Evolutionary conservation across 768 basidiomycete species (phyloP).

Genomic region (Boletus reticuloceps): DNA sequence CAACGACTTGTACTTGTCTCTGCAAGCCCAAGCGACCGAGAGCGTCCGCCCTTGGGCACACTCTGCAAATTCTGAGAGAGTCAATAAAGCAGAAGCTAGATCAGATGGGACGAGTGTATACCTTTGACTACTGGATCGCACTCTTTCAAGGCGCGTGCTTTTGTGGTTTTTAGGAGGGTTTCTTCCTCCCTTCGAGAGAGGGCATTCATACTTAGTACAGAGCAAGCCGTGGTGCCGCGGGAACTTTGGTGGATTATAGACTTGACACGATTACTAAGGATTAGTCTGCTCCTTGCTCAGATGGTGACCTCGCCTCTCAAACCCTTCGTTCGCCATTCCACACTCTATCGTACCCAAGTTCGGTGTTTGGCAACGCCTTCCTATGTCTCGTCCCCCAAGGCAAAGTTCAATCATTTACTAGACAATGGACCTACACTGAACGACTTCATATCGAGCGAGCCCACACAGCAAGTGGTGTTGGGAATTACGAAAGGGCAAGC

Average conservation of each 20-base stretch:
- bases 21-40: slow-evolving; percentile 85
- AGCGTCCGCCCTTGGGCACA: slow-evolving; percentile 79
- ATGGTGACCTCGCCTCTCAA: slow-evolving; percentile 16
- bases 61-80: slow-evolving; percentile 69
- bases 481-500: slow-evolving; percentile 69
- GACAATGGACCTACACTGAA: slow-evolving; percentile 71
- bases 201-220: slow-evolving; percentile 59
- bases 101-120: background rate
- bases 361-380: slow-evolving; percentile 52
- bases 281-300: background rate
- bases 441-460: slow-evolving; percentile 70
- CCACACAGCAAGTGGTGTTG: slow-evolving; percentile 59
- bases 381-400: slow-evolving; percentile 19
- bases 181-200: slow-evolving; percentile 89
- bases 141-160: slow-evolving; percentile 73
- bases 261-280: slow-evolving; percentile 7
- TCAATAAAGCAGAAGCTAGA: background rate
- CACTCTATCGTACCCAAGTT: slow-evolving; percentile 17
- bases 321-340: slow-evolving; percentile 10
- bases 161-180: slow-evolving; percentile 76
- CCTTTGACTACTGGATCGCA: slow-evolving; percentile 79
- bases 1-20: slow-evolving; percentile 59
- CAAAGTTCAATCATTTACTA: slow-evolving; percentile 48
- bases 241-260: background rate
- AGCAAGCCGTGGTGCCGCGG: background rate